Evolutionary conservation across 148 eudicot genomes (phyloP).

Genomic region (Camellia japonica): DNA sequence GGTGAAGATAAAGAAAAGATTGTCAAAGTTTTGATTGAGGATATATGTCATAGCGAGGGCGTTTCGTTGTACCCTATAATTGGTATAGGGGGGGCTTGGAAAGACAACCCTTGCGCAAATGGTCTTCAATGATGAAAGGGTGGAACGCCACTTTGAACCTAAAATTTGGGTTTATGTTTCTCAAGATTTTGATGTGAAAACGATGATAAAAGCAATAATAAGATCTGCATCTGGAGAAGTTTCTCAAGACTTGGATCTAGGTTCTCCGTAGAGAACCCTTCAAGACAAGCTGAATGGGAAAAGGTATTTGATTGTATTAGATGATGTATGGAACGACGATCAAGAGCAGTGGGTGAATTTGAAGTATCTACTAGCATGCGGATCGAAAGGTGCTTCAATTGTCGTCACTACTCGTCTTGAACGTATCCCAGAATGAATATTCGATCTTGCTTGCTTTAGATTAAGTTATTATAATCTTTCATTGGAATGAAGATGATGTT

Average conservation of each 20-base stretch:
- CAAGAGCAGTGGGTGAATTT: not conserved
- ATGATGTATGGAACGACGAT: conserved; percentile 2
- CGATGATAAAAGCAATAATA: not conserved
- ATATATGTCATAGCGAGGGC: not conserved
- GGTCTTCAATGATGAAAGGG: not conserved
- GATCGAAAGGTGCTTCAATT: not conserved
- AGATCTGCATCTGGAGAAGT: not conserved
- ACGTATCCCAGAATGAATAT: not conserved
- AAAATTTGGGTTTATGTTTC: not conserved
- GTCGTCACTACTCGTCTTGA: not conserved
- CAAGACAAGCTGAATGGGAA: not conserved
- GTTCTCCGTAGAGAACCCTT: not conserved
- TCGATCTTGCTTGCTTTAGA: not conserved
- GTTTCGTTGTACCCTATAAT: not conserved
- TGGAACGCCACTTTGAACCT: not conserved
- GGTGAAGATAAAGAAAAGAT: no score
- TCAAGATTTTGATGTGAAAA: not conserved
- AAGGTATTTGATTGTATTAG: not conserved
- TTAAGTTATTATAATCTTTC: not conserved
- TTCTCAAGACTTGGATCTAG: not conserved
- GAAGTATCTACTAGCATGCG: not conserved
- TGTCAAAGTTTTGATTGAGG: not conserved
- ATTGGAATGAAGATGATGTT: not conserved
- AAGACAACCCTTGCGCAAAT: not conserved
- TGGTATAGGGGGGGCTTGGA: not conserved